Conservation (phyloP, 225 moss, liverwort and hornwort species). For the Takakia lepidozioides region DNA sequence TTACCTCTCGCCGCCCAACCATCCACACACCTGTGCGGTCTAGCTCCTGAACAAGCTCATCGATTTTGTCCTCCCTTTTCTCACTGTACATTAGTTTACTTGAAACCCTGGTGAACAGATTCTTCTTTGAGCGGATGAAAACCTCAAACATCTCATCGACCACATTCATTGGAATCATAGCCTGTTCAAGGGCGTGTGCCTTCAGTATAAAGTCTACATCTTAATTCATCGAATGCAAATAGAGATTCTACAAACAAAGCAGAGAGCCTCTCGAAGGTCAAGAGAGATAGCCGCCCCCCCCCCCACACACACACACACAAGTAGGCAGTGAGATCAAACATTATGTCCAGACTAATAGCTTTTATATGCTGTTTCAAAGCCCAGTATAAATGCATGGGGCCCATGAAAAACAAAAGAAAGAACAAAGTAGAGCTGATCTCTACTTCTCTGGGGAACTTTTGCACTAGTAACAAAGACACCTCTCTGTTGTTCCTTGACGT, state of each 20-base stretch:
- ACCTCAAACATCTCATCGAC: constrained; percentile 57
- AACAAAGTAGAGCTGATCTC: no score
- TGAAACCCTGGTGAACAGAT: constrained; percentile 56
- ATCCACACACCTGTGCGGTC: constrained; percentile 61
- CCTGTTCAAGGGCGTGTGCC: constrained; percentile 4
- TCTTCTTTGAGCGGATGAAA: constrained; percentile 59
- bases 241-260: background rate
- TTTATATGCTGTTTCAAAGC: background rate
- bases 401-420: no score
- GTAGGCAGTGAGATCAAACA: background rate
- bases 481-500: no score
- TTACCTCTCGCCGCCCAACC: constrained; percentile 51
- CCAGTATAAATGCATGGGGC: no score
- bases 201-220: background rate
- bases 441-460: no score
- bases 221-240: background rate
- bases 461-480: no score
- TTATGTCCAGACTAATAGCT: background rate
- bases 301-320: no score
- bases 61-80: constrained; percentile 61
- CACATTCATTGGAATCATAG: constrained; percentile 31
- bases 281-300: no score
- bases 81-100: constrained; percentile 49
- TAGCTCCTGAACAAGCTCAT: constrained; percentile 64
- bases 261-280: background rate